A percentile compares a stretch with the other conserved stretches of the same genome.
These are phyloP conservation scores for Pisolithus orientalis DNA, from an alignment of 768 basidiomycete species.

Conservation along the genomic window DNA sequence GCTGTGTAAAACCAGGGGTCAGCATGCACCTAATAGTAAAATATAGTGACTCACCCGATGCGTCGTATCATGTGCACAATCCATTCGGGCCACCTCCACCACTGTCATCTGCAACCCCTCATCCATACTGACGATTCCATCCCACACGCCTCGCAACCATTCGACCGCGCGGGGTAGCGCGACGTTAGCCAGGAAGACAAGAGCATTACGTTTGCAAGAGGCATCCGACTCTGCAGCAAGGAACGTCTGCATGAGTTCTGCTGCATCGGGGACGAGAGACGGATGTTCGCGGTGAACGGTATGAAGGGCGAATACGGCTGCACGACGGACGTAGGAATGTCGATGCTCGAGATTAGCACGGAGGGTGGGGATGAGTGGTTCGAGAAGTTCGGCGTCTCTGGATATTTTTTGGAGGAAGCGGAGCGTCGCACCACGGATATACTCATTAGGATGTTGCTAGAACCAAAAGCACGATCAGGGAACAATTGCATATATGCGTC, in stretches of 20 bases:
- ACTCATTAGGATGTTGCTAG: slow-evolving; percentile 99
- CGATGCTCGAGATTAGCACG: slow-evolving; percentile 94
- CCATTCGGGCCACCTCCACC: slow-evolving; percentile 87
- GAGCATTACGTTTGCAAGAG: slow-evolving; percentile 95
- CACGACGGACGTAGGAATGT: slow-evolving; percentile 96
- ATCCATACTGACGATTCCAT: slow-evolving; percentile 75
- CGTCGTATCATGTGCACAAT: slow-evolving; percentile 79
- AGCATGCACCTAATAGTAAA: background rate
- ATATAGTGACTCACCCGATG: slow-evolving; percentile 55
- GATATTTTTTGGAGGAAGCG: slow-evolving; percentile 95
- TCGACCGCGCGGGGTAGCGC: slow-evolving; percentile 90
- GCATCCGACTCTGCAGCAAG: slow-evolving; percentile 93
- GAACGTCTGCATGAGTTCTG: slow-evolving; percentile 95
- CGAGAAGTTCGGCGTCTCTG: slow-evolving; percentile 87
- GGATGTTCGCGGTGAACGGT: slow-evolving; percentile 94
- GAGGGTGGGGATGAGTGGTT: slow-evolving; percentile 92
- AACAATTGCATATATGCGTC: background rate
- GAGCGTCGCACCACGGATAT: slow-evolving; percentile 95
- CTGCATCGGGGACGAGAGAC: slow-evolving; percentile 91
- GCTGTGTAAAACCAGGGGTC: slow-evolving; percentile 33
- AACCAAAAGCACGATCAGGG: background rate
- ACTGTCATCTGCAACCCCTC: slow-evolving; percentile 94
- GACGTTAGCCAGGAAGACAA: slow-evolving; percentile 85
- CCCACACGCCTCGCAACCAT: slow-evolving; percentile 82
- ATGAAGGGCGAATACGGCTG: slow-evolving; percentile 94